Evolutionary conservation across 2,329 filamentous ascomycete genomes (phyloP), one percentile per base, ranked within the genome.

Genomic region (Fragosphaeria purpurea): DNA sequence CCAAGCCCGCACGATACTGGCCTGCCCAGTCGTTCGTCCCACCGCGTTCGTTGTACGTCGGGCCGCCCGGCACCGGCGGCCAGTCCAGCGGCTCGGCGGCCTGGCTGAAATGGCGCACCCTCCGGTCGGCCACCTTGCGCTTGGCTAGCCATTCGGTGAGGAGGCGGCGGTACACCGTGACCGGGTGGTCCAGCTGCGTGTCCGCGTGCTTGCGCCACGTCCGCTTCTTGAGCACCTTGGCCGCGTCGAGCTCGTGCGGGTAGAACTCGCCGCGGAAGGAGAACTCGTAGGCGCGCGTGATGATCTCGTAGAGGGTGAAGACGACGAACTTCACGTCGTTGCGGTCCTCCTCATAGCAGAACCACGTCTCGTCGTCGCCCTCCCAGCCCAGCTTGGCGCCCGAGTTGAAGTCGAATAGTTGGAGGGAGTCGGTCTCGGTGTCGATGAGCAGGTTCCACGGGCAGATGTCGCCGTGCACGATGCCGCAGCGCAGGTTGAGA

Each of bases 381-480:
- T 47, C 38, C 12, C 40, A 35, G 11, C 53, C 53, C 9, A 65
- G 62, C 30, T 56, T 56, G 38, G 54, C 57, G 3, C 53, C 42
- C 35, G 43, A 61, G 50, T 63, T 62, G 50, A 69, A 69, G 56
- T 70, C 65, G 40, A 69, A 67, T 1, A 70, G 43, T 51, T 65
- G 52, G 9, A 70, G 46, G 5, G 53, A 52, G 46, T 69, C 60
- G 12, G 64, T 66, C 9, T 47, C 40, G 5, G 60, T 56, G 45
- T 70, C 57, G 46, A 70, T 51, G 0, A 70, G 44, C 5, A 70
- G 58, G 50, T 71, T 71, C 35, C 64, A 61, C 4, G 64, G 54
- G 4, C 62, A 60, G 46, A 71, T 59, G 50, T 70, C 68, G 52
- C 68, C 62, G 55, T 71, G 68, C 41, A 59, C 55, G 39, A 71